Base-by-base conservation (phyloP, 495 filamentous ascomycete genomes). In the Penicillium silybi region DNA sequence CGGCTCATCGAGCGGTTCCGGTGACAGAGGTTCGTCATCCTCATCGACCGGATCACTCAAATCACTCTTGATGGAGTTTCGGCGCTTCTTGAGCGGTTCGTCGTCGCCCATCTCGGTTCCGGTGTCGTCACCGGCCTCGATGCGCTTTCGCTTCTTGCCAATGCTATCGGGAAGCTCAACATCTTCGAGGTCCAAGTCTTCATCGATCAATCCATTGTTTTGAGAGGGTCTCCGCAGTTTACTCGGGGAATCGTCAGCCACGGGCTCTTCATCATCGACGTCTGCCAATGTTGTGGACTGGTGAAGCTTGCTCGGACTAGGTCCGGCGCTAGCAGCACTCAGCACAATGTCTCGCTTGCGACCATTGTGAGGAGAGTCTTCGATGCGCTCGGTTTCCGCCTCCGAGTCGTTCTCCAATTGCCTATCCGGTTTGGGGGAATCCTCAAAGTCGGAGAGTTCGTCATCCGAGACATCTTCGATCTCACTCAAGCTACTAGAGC, bases 381-480 rank as follows among this genome's bases (percentile, higher is more conserved):
- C 92, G 59, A 97, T 79, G 45, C 95, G 84, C 72, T 97, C 95
- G 7, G 93, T 98, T 73, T 97, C 93, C 23, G 95, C 93, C 70
- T 98, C 93, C n/a, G 93, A 95, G 71, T 97, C 92, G 58, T 87
- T 87, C 50, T 86, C 85, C 47, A 66, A 57, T 44, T 58, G 61
- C 59, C 54, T 70, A 48, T 71, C 67, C 42, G 54, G 65, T 53
- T 75, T 75, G 47, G 54, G 54, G 5, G 66, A 68, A 13, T 72
- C 72, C 44, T 78, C 79, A 48, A 80, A 78, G 55, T 84, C 80
- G 27, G 79, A 80, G 23, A 66, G 68, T 35, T 77, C 75, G 52
- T 85, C 79, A n/a, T 84, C 82, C 6, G 77, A 78, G 19, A 82
- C 76, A 56, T 96, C 91, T 63, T 90, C 92, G 48, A 93, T 87